A percentile compares a stretch with the other conserved stretches of the same genome.
Conservation (phyloP, 306 rosid genomes). For the Pueraria montana region DNA sequence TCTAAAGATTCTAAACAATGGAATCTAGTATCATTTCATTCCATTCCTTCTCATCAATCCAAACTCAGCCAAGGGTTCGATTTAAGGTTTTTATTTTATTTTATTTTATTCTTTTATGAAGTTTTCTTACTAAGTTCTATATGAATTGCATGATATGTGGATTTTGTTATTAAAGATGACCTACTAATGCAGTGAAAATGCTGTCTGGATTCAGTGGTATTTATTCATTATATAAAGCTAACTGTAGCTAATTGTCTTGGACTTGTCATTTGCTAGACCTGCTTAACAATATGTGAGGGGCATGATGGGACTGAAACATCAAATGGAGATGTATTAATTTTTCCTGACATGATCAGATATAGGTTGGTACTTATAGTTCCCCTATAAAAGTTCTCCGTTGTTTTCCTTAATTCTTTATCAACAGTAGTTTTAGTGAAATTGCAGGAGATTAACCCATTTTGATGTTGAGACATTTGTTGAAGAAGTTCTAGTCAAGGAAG, state of each 20-base stretch:
- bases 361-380: constrained; percentile 59
- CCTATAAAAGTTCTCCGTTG: not conserved
- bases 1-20: not conserved
- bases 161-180: constrained; percentile 15
- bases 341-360: constrained; percentile 93
- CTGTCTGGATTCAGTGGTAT: not conserved
- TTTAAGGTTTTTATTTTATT: not conserved
- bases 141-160: not conserved
- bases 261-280: constrained; percentile 62
- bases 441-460: constrained; percentile 92
- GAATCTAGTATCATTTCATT: not conserved
- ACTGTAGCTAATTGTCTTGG: constrained; percentile 22
- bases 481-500: constrained; percentile 90
- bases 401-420: not conserved
- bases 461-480: constrained; percentile 92
- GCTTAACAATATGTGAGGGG: constrained; percentile 87
- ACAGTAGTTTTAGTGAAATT: constrained; percentile 24
- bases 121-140: not conserved
- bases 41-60: not conserved
- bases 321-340: constrained; percentile 86
- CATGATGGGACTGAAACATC: constrained; percentile 92
- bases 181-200: not conserved
- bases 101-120: not conserved
- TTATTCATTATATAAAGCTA: not conserved
- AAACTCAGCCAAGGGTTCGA: not conserved